Base-by-base conservation (phyloP, 139 green algal genomes). In the Mesotaenium endlicherianum region DNA sequence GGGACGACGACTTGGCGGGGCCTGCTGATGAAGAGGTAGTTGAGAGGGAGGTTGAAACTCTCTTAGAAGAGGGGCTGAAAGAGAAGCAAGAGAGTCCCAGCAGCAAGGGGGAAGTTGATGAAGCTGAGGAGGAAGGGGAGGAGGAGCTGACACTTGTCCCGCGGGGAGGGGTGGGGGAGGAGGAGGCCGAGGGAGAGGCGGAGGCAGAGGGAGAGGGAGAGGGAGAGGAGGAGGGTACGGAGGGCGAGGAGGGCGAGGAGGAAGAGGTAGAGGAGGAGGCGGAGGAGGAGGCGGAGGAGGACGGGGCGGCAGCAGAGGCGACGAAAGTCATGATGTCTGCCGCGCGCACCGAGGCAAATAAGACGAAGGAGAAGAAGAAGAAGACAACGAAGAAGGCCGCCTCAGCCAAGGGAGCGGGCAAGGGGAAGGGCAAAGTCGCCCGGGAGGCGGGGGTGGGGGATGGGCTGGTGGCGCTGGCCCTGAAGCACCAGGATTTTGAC, bases 401-500 rank as follows among this genome's bases (percentile, higher is more conserved):
- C 31, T 70, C 70, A 77, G 11, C 31, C 38, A 67, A 76, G 47
- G 41, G 47, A 34, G 70, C 11, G 5, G 47, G 47, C 8, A 79
- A 8, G 5, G 70, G 70, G 70, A 70, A 70, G 11, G 11, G 8
- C 8, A 79, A 53, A 58, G 70, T 53, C 38, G 30, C n/a, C 20
- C 31, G 70, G 47, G 47, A 79, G 47, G 47, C 8, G 44, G 6
- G 70, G 47, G 45, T 76, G 70, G 45, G 70, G 17, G 67, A 80
- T 50, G 76, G 76, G 36, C 40, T 83, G 36, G 42, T 77, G 36
- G 60, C 59, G 36, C 14, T 83, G 8, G 67, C 76, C 30, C 16
- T 79, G 3, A 83, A 82, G 60, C 59, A 50, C 39, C 8, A 34
- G 55, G 11, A 85, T 26, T 85, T 60, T 17, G 49, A 86, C 26